A percentile compares a stretch with the other conserved stretches of the same genome.
Evolutionary conservation across 352 stramenopile genomes (phyloP).

Genomic region (Globisporangium barbulae): DNA sequence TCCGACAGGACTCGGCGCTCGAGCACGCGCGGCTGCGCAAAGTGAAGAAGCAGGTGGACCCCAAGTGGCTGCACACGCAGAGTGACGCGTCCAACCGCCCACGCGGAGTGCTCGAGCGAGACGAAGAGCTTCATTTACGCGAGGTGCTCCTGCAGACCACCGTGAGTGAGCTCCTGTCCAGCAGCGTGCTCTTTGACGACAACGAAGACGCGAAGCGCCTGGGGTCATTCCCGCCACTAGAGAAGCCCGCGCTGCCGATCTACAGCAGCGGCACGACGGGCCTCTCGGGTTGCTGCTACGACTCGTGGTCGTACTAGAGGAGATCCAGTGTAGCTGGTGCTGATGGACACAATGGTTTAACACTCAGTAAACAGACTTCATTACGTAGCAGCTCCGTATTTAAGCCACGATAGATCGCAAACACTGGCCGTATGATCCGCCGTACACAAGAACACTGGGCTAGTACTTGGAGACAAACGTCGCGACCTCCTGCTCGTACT

Average conservation of each 20-base stretch:
- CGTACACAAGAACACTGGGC: not conserved
- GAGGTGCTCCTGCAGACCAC: constrained; percentile 39
- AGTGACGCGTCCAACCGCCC: constrained; percentile 52
- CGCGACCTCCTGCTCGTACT: constrained; percentile 28
- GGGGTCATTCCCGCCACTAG: constrained; percentile 22
- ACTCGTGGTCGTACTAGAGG: constrained; percentile 25
- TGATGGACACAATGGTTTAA: not conserved
- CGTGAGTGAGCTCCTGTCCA: constrained; percentile 32
- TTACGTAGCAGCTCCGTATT: not conserved
- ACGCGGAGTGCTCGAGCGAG: constrained; percentile 36
- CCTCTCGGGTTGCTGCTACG: constrained; percentile 52
- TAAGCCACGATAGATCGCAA: not conserved
- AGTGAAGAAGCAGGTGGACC: constrained; percentile 64
- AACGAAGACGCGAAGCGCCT: constrained; percentile 26
- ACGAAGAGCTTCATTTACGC: constrained; percentile 44
- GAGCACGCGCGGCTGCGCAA: constrained; percentile 48
- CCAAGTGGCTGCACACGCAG: constrained; percentile 55
- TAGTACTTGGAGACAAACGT: constrained; percentile 26
- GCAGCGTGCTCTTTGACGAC: constrained; percentile 43
- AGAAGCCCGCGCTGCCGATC: constrained; percentile 19
- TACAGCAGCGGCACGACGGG: constrained; percentile 43
- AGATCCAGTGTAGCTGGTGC: too few relatives aligned
- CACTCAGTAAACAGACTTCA: constrained; percentile 2
- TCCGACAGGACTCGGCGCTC: constrained; percentile 25
- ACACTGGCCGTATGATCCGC: not conserved